Percentiles rank a stretch among this genome's conserved stretches.
These are phyloP conservation scores for Oryza coarctata DNA, from an alignment of 176 grass and related monocot genomes.

Conservation along the genomic window DNA sequence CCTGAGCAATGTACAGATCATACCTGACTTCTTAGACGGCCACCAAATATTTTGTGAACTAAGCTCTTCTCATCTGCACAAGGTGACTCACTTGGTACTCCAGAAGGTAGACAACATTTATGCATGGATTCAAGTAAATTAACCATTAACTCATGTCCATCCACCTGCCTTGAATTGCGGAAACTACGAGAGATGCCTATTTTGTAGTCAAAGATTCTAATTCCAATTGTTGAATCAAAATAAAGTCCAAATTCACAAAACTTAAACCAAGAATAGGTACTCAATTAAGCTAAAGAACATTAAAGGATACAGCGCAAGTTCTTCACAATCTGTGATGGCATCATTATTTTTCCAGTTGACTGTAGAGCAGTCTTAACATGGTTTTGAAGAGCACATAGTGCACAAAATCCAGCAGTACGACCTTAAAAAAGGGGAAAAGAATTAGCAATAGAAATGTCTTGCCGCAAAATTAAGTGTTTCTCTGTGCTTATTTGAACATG, in stretches of 20 bases:
- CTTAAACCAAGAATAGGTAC: background rate
- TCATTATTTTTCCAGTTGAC: slow-evolving; percentile 90
- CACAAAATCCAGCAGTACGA: slow-evolving; percentile 88
- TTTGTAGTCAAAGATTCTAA: slow-evolving; percentile 42
- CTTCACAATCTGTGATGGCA: slow-evolving; percentile 70
- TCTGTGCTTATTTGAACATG: slow-evolving; percentile 14
- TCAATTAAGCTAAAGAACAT: slow-evolving; percentile 22
- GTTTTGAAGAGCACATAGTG: slow-evolving; percentile 91
- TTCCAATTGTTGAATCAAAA: background rate
- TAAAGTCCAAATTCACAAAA: background rate
- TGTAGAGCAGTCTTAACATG: slow-evolving; percentile 84
- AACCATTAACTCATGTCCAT: slow-evolving; percentile 98
- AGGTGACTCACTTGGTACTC: slow-evolving; percentile 74
- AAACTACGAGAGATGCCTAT: slow-evolving; percentile 93
- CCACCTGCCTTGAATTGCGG: slow-evolving; percentile 88
- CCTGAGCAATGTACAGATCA: slow-evolving; percentile 14
- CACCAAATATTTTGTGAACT: slow-evolving; percentile 98
- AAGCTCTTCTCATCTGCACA: slow-evolving; percentile 95
- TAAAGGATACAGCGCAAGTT: slow-evolving; percentile 88
- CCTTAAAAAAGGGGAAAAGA: slow-evolving; percentile 34
- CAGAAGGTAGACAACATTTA: slow-evolving; percentile 94
- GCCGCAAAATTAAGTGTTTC: background rate
- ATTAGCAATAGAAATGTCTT: slow-evolving; percentile 29
- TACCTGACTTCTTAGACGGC: slow-evolving; percentile 90
- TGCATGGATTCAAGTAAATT: slow-evolving; percentile 98